Base-by-base conservation (phyloP, 2,329 filamentous ascomycete species). In the Graphilbum sp. region DNA sequence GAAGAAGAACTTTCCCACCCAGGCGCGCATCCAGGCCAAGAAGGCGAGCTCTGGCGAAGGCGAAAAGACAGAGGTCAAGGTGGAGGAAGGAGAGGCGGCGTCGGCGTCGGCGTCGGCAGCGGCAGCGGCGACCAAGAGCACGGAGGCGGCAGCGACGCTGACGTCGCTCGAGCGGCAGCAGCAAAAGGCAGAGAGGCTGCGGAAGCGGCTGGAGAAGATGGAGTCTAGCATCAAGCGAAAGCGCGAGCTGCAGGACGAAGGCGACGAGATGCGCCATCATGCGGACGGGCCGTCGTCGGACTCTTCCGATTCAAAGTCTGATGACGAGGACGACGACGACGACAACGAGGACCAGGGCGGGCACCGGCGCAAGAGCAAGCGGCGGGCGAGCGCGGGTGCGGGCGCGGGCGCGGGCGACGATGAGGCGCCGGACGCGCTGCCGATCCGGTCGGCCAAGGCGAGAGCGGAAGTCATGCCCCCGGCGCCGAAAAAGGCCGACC, bases 1-100 rank as follows among this genome's bases (percentile, higher is more conserved):
- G 42, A 79, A 69, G 52, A 79, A 74, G 46, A 77, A 79, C 37
- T 96, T 73, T 53, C 88, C 88, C 2, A 95, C 87, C 3, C 72
- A 74, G 53, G 72, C 73, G 42, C 75, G 82, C 39, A 62, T 75
- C 44, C 67, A 73, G 43, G 72, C 72, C 45, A 82, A 56, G 70
- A 72, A 45, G 65, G 66, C 47, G 60, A 59, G 41, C 57, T 59
- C 59, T 41, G 58, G 54, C 32, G 49, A 43, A 41, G 66, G 70
- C 40, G 63, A n/a, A n/a, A n/a, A n/a, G n/a, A n/a, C n/a, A n/a
- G n/a, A 68, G 39, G 73, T 77, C 2, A 30, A 4, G 39, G 73
- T 76, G 2, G 33, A 4, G 51, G 76, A 81, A 53, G 70, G 74
- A 34, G 78, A 70, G 45, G 66, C 19, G 2, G 30, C 16, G 11